phyloP scores from a whole-genome alignment of 2,329 filamentous ascomycete species.

The Dothistroma pini region DNA sequence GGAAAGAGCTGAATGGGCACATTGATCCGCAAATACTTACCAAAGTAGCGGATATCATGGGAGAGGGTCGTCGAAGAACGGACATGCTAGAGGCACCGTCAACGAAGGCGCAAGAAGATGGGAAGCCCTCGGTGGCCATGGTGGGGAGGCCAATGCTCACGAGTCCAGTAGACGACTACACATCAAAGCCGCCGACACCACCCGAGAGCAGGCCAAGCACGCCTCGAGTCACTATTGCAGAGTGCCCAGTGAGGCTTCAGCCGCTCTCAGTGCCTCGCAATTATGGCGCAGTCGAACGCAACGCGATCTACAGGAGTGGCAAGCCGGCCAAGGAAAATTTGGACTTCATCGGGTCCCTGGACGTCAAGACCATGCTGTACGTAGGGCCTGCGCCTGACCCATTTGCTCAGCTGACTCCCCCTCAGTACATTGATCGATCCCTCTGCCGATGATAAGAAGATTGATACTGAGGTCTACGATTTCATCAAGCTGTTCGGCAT shows the following conservation, averaged over 20 bases:
- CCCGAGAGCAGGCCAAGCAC: slow-evolving; percentile 23
- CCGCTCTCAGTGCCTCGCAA: slow-evolving; percentile 58
- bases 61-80: background rate
- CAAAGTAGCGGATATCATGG: background rate
- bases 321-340: slow-evolving; percentile 72
- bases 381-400: slow-evolving; percentile 27
- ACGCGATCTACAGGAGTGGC: slow-evolving; percentile 73
- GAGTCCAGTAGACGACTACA: background rate
- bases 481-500: slow-evolving; percentile 69
- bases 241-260: slow-evolving; percentile 36
- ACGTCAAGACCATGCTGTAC: slow-evolving; percentile 76
- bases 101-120: background rate
- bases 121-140: background rate
- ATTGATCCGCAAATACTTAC: slow-evolving; percentile 2
- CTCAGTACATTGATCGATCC: slow-evolving; percentile 49
- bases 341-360: slow-evolving; percentile 62
- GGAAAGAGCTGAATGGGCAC: slow-evolving; percentile 4
- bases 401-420: slow-evolving; percentile 28
- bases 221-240: slow-evolving; percentile 20
- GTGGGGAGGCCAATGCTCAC: background rate
- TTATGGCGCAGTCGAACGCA: slow-evolving; percentile 70
- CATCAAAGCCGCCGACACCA: slow-evolving; percentile 28
- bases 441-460: slow-evolving; percentile 1
- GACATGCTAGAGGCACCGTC: background rate
- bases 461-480: slow-evolving; percentile 14